These are phyloP conservation scores for Raphanus sativus DNA, from an alignment of 345 rosid genomes.

Conservation along the genomic window DNA sequence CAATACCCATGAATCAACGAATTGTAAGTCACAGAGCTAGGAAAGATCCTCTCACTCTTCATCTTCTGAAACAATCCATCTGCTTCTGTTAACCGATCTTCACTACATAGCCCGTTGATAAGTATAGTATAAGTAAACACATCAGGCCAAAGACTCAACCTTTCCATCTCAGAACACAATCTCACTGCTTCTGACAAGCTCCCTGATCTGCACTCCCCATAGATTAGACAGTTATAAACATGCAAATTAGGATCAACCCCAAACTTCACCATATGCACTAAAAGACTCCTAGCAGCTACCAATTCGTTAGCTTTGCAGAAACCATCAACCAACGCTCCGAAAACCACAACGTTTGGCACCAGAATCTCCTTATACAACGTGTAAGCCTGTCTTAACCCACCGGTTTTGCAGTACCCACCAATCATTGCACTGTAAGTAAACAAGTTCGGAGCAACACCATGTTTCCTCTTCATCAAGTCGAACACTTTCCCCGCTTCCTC, in stretches of 20 bases:
- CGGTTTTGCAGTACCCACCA: constrained; percentile 57
- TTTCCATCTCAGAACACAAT: constrained; percentile 53
- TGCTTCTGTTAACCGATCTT: constrained; percentile 49
- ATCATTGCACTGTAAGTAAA: constrained; percentile 55
- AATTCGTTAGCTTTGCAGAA: constrained; percentile 56
- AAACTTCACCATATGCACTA: constrained; percentile 55
- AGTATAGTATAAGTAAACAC: constrained; percentile 61
- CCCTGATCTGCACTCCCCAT: constrained; percentile 54
- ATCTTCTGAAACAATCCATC: constrained; percentile 44
- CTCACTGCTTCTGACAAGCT: constrained; percentile 45
- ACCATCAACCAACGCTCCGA: constrained; percentile 56
- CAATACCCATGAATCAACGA: constrained; percentile 60
- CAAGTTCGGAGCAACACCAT: constrained; percentile 49
- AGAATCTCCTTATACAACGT: constrained; percentile 46
- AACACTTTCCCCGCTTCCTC: constrained; percentile 50
- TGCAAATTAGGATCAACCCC: constrained; percentile 57
- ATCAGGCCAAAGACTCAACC: constrained; percentile 48
- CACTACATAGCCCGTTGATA: constrained; percentile 47
- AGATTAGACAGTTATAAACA: constrained; percentile 59
- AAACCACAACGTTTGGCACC: constrained; percentile 56
- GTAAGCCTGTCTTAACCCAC: constrained; percentile 43
- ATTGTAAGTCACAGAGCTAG: constrained; percentile 60
- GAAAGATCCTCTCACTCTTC: constrained; percentile 47
- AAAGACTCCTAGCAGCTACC: constrained; percentile 46
- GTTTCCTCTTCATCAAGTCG: constrained; percentile 44